Base-by-base conservation (phyloP, 2,329 filamentous ascomycete species). In the Fusarium ambrosium region DNA sequence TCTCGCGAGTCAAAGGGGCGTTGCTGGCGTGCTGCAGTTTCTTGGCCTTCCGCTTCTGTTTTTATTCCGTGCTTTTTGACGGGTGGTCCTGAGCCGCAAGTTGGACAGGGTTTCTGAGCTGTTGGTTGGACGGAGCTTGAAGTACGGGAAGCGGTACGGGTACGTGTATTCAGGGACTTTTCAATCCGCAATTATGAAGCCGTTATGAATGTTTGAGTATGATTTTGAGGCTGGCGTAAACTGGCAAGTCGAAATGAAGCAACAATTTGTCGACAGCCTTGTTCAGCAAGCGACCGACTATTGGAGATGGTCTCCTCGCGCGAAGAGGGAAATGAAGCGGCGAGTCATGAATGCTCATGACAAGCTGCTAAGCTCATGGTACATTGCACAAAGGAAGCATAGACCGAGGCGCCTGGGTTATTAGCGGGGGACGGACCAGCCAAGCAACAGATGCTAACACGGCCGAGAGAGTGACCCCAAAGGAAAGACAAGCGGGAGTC, bases 311-410 rank as follows among this genome's bases (percentile, higher is more conserved):
- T 39, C 62, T 63, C 51, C 37, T 51, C 69, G 62, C 60, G 68
- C 67, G 60, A 41, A 64, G 55, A 76, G 68, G 73, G 74, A 76
- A 74, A 76, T 76, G 71, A 70, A 48, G 45, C 64, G 66, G 60
- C 73, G 73, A 76, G 73, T 76, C 73, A 76, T 76, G 20, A 72
- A 66, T 51, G 45, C 68, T 68, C 62, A 62, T 73, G 72, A 67
- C 72, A 75, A 64, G 55, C 68, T 74, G 34, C 56, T 68, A 71
- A 56, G 60, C 55, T 64, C 56, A 62, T 64, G 68, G 64, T 65
- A 48, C 68, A 74, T 74, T 72, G 66, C 69, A 73, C 58, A 67
- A 27, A 45, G 22, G 22, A 14, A 67, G 68, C 62, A 58, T 43
- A 64, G 66, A 39, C 62, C 48, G 69, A 27, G 41, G 61, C 72